Percentiles rank a stretch among this genome's conserved stretches.
Conservation (phyloP, 2,329 filamentous ascomycete species). For the Monosporascus sp. region DNA sequence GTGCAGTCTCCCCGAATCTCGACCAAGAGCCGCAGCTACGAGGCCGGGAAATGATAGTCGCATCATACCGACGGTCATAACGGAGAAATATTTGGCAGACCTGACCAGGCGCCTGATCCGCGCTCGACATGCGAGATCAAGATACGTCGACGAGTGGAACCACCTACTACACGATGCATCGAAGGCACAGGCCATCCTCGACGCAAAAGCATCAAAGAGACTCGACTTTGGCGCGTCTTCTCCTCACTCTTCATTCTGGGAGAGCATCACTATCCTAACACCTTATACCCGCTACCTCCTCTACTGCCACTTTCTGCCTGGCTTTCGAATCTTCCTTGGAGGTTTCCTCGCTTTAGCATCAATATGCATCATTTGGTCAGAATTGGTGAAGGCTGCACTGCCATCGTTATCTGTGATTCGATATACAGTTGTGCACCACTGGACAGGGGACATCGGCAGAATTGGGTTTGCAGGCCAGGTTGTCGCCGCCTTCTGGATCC, state of each 20-base stretch:
- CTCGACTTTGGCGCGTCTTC: conserved; percentile 66
- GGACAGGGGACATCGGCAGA: conserved; percentile 62
- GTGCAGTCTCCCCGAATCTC: conserved; percentile 61
- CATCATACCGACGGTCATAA: conserved; percentile 74
- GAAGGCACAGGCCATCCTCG: conserved; percentile 73
- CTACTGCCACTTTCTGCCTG: conserved; percentile 69
- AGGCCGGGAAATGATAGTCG: conserved; percentile 38
- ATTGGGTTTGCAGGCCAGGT: conserved; percentile 84
- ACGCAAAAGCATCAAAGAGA: conserved; percentile 74
- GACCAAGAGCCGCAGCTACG: conserved; percentile 37
- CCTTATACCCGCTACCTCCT: conserved; percentile 78
- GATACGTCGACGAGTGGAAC: conserved; percentile 85
- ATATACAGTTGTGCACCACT: conserved; percentile 68
- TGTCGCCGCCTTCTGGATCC: conserved; percentile 79
- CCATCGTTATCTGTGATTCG: conserved; percentile 68
- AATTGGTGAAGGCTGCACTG: conserved; percentile 78
- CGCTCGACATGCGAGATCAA: conserved; percentile 74
- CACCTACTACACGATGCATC: conserved; percentile 68
- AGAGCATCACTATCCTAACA: conserved; percentile 58
- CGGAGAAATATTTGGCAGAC: conserved; percentile 87
- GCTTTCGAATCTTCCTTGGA: conserved; percentile 59
- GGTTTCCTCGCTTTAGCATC: conserved; percentile 69
- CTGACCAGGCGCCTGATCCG: conserved; percentile 76
- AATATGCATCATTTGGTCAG: conserved; percentile 83
- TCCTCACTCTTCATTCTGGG: conserved; percentile 49